Conservation (phyloP, 2,329 filamentous ascomycete genomes). For the Talaromyces sp. region DNA sequence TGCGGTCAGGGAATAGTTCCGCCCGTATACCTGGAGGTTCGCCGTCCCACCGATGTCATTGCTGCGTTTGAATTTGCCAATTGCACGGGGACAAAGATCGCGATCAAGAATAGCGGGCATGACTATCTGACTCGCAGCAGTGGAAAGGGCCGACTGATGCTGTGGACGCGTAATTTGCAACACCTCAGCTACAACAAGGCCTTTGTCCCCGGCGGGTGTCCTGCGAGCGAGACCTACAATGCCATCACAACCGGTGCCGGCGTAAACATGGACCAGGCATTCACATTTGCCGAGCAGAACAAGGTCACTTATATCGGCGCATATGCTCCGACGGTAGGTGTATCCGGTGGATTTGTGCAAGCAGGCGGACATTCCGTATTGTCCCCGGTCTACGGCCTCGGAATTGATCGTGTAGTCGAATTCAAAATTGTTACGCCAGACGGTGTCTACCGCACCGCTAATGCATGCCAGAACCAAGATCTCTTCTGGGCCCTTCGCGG, state of each 20-base stretch:
- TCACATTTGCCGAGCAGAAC: constrained; percentile 31
- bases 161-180: background rate
- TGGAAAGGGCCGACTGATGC: background rate
- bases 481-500: constrained; percentile 49
- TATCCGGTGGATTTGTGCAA: constrained; percentile 57
- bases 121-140: constrained; percentile 4
- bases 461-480: constrained; percentile 25
- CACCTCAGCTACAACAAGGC: background rate
- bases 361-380: constrained; percentile 52
- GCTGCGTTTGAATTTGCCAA: background rate
- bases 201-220: background rate
- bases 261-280: background rate
- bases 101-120: constrained; percentile 11
- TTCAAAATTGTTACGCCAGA: constrained; percentile 51
- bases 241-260: background rate
- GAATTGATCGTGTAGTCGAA: constrained; percentile 54
- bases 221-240: background rate
- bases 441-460: constrained; percentile 3
- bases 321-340: constrained; percentile 47
- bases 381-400: constrained; percentile 38
- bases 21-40: background rate
- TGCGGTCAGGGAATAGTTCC: background rate
- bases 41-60: background rate
- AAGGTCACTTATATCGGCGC: constrained; percentile 52
- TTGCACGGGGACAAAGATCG: background rate